Evolutionary conservation across 1,284 basidiomycete species (phyloP).

Genomic region (Ganoderma multipileum): DNA sequence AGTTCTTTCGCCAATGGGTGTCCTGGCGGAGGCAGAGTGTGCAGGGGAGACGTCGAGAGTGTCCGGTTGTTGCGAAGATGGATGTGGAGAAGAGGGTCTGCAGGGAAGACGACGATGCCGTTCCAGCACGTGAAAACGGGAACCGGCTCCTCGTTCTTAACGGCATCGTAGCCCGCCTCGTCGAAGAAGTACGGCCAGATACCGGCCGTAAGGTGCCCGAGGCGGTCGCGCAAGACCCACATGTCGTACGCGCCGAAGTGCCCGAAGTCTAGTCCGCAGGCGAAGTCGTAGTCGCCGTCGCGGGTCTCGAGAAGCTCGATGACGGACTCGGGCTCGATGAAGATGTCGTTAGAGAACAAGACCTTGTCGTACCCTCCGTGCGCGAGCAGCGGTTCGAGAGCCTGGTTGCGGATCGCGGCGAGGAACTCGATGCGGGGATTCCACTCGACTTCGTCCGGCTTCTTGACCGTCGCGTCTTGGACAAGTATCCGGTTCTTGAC

Average conservation of each 20-base stretch:
- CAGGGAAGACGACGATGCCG: slow-evolving; percentile 57
- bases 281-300: slow-evolving; percentile 58
- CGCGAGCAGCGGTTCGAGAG: slow-evolving; percentile 49
- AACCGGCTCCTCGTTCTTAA: slow-evolving; percentile 49
- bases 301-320: slow-evolving; percentile 55
- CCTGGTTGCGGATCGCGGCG: slow-evolving; percentile 52
- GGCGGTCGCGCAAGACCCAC: slow-evolving; percentile 53
- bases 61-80: slow-evolving; percentile 40
- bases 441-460: slow-evolving; percentile 44
- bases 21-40: slow-evolving; percentile 18
- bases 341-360: slow-evolving; percentile 59
- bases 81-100: slow-evolving; percentile 52
- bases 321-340: slow-evolving; percentile 52
- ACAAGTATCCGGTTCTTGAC: slow-evolving; percentile 46
- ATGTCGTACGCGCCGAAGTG: slow-evolving; percentile 53
- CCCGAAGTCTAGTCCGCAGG: slow-evolving; percentile 59
- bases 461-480: slow-evolving; percentile 38
- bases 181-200: slow-evolving; percentile 64
- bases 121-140: slow-evolving; percentile 67
- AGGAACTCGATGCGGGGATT: slow-evolving; percentile 53
- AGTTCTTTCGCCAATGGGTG: slow-evolving; percentile 38
- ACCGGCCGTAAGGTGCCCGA: slow-evolving; percentile 47
- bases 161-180: slow-evolving; percentile 40
- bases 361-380: slow-evolving; percentile 50
- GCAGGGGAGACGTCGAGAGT: slow-evolving; percentile 41